Conservation (phyloP, 2,329 filamentous ascomycete genomes). For the Penicillium sumatraense region DNA sequence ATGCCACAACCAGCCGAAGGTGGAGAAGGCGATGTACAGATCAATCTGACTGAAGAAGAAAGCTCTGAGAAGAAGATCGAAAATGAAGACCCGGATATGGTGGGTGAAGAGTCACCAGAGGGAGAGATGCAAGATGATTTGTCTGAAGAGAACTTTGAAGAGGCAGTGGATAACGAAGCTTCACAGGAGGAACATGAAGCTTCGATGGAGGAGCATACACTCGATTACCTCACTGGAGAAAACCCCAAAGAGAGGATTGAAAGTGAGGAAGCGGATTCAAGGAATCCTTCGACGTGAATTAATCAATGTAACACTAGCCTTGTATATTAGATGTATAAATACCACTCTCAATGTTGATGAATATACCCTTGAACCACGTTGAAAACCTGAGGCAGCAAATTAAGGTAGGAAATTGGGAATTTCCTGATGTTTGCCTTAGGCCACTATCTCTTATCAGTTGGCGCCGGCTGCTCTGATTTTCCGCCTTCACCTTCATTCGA, state of each 20-base stretch:
- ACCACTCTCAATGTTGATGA: background rate
- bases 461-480: constrained; percentile 43
- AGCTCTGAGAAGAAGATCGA: background rate
- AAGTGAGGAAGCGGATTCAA: background rate
- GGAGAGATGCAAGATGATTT: constrained; percentile 2
- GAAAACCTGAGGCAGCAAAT: too few species aligned
- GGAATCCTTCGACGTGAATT: background rate
- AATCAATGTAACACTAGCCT: constrained; percentile 9
- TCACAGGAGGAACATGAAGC: background rate
- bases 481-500: constrained; percentile 21
- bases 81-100: background rate
- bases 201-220: background rate
- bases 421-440: background rate
- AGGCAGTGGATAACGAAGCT: background rate
- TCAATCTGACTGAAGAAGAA: constrained; percentile 27
- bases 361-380: background rate
- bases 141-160: constrained; percentile 1
- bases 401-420: too few species aligned
- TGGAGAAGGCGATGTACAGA: constrained; percentile 9
- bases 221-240: background rate
- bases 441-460: constrained; percentile 39
- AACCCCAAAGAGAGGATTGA: background rate
- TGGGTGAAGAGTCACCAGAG: background rate
- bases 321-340: constrained; percentile 31
- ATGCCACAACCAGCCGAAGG: constrained; percentile 15